A percentile compares a stretch with the other conserved stretches of the same genome.
These are phyloP conservation scores for Artemisia argyi DNA, from an alignment of 129 eudicot genomes.

Conservation along the genomic window DNA sequence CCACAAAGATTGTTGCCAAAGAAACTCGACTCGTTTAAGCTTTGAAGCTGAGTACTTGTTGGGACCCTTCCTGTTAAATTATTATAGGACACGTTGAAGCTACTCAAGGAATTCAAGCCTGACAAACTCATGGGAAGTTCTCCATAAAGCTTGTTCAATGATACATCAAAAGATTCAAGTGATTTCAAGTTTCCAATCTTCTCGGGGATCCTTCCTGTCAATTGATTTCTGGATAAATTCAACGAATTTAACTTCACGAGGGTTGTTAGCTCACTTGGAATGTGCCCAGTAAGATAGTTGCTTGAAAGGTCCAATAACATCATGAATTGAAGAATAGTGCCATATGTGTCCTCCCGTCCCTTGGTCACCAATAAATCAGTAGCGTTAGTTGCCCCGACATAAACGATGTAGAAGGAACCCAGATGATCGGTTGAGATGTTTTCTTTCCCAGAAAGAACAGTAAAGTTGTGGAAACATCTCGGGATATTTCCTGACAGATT, in stretches of 20 bases:
- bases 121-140: conserved; percentile 19
- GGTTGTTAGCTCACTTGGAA: conserved; percentile 9
- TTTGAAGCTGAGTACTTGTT: conserved; percentile 18
- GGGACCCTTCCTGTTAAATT: conserved; percentile 22
- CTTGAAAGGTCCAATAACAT: conserved; percentile 15
- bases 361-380: background rate
- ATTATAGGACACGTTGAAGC: conserved; percentile 9
- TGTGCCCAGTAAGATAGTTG: conserved; percentile 1
- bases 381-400: background rate
- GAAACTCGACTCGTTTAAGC: conserved; percentile 7
- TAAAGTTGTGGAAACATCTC: background rate
- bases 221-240: conserved; percentile 12
- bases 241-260: background rate
- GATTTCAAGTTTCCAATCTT: conserved; percentile 10
- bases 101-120: background rate
- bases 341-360: conserved; percentile 17
- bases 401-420: background rate
- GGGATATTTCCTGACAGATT: conserved; percentile 20
- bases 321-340: background rate
- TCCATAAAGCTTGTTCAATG: conserved; percentile 12
- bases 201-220: conserved; percentile 15
- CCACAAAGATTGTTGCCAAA: conserved; percentile 28
- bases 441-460: background rate
- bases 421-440: background rate
- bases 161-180: conserved; percentile 24